phyloP scores from a whole-genome alignment of 108 stramenopile genomes.

The Nitzschia inconspicua region DNA sequence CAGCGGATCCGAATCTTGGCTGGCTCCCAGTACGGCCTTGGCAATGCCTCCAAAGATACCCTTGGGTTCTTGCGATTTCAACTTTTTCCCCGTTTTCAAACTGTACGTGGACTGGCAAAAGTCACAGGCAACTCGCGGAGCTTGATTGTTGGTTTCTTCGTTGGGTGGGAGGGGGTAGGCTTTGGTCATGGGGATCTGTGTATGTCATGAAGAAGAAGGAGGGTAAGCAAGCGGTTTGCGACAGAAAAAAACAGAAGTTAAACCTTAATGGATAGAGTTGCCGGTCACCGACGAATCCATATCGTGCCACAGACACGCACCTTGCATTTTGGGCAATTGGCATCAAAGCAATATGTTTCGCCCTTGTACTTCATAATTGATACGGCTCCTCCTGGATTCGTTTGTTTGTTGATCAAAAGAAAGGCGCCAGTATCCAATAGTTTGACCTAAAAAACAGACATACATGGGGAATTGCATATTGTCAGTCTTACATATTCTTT shows the following conservation, averaged over 20 bases:
- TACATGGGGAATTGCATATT: neutral
- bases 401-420: constrained; percentile 41
- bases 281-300: neutral
- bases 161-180: constrained; percentile 50
- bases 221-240: neutral
- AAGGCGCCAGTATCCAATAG: constrained; percentile 52
- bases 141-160: constrained; percentile 37
- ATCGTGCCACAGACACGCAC: neutral
- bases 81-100: constrained; percentile 53
- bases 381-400: constrained; percentile 80
- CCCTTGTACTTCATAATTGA: constrained; percentile 55
- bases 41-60: constrained; percentile 61
- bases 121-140: constrained; percentile 30
- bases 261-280: neutral
- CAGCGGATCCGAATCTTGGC: constrained; percentile 29
- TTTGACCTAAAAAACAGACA: constrained; percentile 2
- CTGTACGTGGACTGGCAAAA: constrained; percentile 68
- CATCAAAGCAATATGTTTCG: constrained; percentile 60
- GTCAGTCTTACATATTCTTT: neutral
- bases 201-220: no score
- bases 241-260: neutral
- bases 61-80: constrained; percentile 24
- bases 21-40: constrained; percentile 43
- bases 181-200: constrained; percentile 70
- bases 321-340: constrained; percentile 61